Evolutionary conservation across 495 filamentous ascomycete genomes (phyloP).

Genomic region (Talaromyces adpressus): DNA sequence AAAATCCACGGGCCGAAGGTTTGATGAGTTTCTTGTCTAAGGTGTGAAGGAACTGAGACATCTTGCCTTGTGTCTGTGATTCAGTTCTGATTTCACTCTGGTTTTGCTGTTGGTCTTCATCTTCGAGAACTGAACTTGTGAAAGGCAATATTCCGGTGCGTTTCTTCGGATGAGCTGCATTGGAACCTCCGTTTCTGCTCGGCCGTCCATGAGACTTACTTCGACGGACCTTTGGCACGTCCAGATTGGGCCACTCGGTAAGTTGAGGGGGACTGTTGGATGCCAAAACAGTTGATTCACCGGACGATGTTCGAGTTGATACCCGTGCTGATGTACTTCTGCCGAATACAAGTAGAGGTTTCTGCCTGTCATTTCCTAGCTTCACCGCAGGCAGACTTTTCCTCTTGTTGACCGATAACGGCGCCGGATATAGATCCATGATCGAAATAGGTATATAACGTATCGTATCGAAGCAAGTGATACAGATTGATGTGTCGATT

Average conservation of each 20-base stretch:
- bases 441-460: background rate
- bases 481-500: background rate
- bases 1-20: background rate
- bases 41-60: background rate
- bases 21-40: slow-evolving; percentile 1
- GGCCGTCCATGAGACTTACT: background rate
- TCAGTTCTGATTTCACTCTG: background rate
- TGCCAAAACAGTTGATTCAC: background rate
- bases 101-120: background rate
- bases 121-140: background rate
- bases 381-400: background rate
- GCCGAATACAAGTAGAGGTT: background rate
- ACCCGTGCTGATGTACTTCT: background rate
- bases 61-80: background rate
- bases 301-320: background rate
- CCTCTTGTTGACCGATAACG: background rate
- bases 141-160: background rate
- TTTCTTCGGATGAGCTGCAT: background rate
- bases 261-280: background rate
- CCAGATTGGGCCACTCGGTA: background rate
- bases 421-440: background rate
- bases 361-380: background rate
- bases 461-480: background rate
- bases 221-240: slow-evolving; percentile 3
- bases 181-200: background rate